Conservation (phyloP, 305 asterid genomes). For the Fraxinus sp. region DNA sequence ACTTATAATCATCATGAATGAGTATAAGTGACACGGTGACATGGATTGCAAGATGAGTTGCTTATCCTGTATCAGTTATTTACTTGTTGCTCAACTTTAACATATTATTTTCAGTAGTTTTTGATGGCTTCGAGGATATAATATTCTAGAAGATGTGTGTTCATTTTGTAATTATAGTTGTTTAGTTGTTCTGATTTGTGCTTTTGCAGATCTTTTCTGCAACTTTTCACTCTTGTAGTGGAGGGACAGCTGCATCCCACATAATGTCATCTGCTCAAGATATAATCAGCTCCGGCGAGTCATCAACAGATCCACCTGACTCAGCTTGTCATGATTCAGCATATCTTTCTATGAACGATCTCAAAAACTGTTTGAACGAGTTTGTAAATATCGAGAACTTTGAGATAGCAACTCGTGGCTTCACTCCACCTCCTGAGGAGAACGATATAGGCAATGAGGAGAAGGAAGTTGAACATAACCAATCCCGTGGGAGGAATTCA, state of each 20-base stretch:
- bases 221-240: neutral
- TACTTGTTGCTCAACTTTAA: neutral
- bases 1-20: neutral
- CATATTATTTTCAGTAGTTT: neutral
- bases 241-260: neutral
- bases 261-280: constrained; percentile 22
- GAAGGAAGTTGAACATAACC: constrained; percentile 23
- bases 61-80: neutral
- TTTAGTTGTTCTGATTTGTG: neutral
- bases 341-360: constrained; percentile 30
- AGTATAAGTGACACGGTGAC: neutral
- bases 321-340: constrained; percentile 10
- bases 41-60: neutral
- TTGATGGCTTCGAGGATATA: neutral
- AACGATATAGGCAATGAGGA: constrained; percentile 10
- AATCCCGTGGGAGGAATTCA: constrained; percentile 3
- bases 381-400: constrained; percentile 21
- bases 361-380: constrained; percentile 25
- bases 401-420: constrained; percentile 15
- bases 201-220: constrained; percentile 23
- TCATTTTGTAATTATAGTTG: neutral
- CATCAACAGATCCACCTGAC: constrained; percentile 22
- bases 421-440: constrained; percentile 2
- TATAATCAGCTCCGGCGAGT: constrained; percentile 21
- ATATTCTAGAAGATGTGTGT: neutral